Evolutionary conservation across 2,329 filamentous ascomycete species (phyloP).

Genomic region (Diaporthe ampelina): DNA sequence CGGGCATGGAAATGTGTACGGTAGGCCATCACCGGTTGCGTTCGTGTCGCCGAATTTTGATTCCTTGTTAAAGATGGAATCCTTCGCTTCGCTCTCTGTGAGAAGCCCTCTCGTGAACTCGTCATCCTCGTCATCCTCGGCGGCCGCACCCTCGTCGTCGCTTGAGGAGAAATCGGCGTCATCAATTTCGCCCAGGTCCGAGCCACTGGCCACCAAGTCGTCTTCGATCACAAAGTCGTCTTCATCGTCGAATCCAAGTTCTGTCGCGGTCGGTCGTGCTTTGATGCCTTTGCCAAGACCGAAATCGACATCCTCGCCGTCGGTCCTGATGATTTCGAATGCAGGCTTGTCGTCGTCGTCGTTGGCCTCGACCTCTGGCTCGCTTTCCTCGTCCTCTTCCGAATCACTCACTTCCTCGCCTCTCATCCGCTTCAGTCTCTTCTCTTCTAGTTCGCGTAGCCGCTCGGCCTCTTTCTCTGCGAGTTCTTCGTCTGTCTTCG

Average conservation of each 20-base stretch:
- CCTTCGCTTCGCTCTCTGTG: conserved; percentile 68
- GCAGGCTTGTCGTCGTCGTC: conserved; percentile 52
- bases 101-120: conserved; percentile 81
- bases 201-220: conserved; percentile 86
- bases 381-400: conserved; percentile 63
- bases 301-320: conserved; percentile 68
- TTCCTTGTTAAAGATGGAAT: conserved; percentile 65
- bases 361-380: conserved; percentile 55
- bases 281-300: conserved; percentile 72
- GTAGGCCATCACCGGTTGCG: conserved; percentile 68
- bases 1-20: conserved; percentile 90
- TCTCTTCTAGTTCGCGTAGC: conserved; percentile 85
- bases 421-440: conserved; percentile 86
- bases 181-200: conserved; percentile 70
- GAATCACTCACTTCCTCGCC: conserved; percentile 81
- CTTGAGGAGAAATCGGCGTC: conserved; percentile 67
- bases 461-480: conserved; percentile 82
- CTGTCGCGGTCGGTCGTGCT: conserved; percentile 67
- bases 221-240: conserved; percentile 95
- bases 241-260: conserved; percentile 88
- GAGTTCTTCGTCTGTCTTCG: conserved; percentile 91
- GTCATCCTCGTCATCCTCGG: conserved; percentile 66
- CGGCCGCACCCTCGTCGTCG: conserved; percentile 58
- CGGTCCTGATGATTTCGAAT: conserved; percentile 43
- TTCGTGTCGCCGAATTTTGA: conserved; percentile 60